Base-by-base conservation (phyloP, 768 basidiomycete species). In the Xerocomellus amylosporus region DNA sequence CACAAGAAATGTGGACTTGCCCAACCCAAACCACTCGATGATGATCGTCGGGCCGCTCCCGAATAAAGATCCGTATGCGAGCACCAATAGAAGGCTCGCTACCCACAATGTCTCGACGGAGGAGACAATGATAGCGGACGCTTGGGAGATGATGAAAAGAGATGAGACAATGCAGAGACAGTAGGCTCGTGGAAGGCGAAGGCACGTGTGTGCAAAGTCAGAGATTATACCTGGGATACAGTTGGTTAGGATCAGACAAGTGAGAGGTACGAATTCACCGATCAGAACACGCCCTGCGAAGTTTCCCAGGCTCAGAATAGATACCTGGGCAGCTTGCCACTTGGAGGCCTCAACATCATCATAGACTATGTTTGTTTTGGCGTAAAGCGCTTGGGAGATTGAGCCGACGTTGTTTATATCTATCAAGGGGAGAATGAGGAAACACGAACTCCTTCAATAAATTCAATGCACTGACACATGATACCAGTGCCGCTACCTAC, bases 361-460 rank as follows among this genome's bases (percentile, higher is more conserved):
- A 64, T 88, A 93, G 3, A 75, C 64, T 0, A 79, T 71, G 43
- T 85, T 78, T 8, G 79, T 79, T 51, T 85, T 75, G 3, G 84
- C 80, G 58, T 83, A 87, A 28, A 88, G 73, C 0, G 77, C 86
- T 63, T 88, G 83, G 0, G 90, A 78, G 55, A 90, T 86, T 2
- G 85, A 81, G 15, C 91, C 89, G n/a, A 87, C 89, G 58, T 93
- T 93, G 67, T 92, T 93, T 71, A 93, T 93, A 63, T 85, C 87
- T 88, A 51, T 24, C 17, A 24, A 34, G 22, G 41, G 22, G 55
- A n/a, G 39, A 58, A 51, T 56, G 39, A 46, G 51, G 3, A 10
- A 22, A 33, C 4, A 17, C 3, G n/a, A n/a, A n/a, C n/a, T n/a
- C n/a, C 17, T 28, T 30, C 5, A 5, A 17, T 8, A 5, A 34